phyloP scores from a whole-genome alignment of 1,284 basidiomycete genomes.

The Mycena citricolor region DNA sequence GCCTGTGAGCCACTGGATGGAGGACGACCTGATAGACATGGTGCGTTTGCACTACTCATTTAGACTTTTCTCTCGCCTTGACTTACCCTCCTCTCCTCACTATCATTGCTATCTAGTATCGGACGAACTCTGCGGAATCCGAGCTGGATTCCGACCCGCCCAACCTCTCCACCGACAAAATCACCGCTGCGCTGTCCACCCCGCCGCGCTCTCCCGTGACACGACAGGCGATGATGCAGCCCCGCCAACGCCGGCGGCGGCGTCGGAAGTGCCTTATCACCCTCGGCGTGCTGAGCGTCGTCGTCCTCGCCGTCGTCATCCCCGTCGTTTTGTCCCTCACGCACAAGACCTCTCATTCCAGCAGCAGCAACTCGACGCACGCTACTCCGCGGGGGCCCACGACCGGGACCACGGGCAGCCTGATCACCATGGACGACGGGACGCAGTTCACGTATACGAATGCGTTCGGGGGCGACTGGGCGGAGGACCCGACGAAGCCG shows the following conservation, averaged over 20 bases:
- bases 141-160: too few relatives aligned
- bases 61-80: too few relatives aligned
- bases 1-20: slow-evolving; percentile 9
- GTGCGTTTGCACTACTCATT: slow-evolving; percentile 3
- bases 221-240: neutral
- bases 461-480: slow-evolving; percentile 62
- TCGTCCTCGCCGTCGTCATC: slow-evolving; percentile 41
- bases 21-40: slow-evolving; percentile 18
- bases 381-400: slow-evolving; percentile 17
- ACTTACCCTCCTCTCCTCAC: too few relatives aligned
- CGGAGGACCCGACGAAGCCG: slow-evolving; percentile 64
- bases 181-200: too few relatives aligned
- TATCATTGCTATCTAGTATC: too few relatives aligned
- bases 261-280: slow-evolving; percentile 36
- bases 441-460: slow-evolving; percentile 71
- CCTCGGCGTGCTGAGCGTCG: slow-evolving; percentile 33
- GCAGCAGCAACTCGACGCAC: slow-evolving; percentile 17
- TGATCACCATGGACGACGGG: slow-evolving; percentile 63
- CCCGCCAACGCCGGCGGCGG: neutral
- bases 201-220: too few relatives aligned
- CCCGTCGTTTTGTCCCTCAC: slow-evolving; percentile 49
- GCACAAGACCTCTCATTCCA: slow-evolving; percentile 31
- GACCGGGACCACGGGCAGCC: slow-evolving; percentile 56
- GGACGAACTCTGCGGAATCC: too few relatives aligned
- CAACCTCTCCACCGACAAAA: too few relatives aligned